phyloP scores from a whole-genome alignment of 2,329 filamentous ascomycete genomes.

The Biscogniauxia marginata region DNA sequence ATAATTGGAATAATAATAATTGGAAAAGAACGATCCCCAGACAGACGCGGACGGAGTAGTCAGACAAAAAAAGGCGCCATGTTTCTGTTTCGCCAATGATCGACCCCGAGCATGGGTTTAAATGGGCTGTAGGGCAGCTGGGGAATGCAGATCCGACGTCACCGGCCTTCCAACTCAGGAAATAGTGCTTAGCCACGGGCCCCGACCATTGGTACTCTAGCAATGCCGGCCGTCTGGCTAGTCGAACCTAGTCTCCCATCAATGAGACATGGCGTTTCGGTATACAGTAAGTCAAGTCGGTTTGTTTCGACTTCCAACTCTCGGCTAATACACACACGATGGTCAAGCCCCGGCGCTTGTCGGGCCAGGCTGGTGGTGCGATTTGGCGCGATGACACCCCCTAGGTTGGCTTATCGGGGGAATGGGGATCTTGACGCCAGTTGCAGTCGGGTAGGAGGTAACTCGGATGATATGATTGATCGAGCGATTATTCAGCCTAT shows the following conservation, averaged over 20 bases:
- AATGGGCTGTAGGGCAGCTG: constrained; percentile 7
- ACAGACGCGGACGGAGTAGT: too few relatives aligned
- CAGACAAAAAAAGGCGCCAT: neutral
- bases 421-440: constrained; percentile 7
- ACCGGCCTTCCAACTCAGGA: constrained; percentile 5
- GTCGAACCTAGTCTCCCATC: neutral
- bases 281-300: too few relatives aligned
- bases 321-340: too few relatives aligned
- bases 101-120: constrained; percentile 2
- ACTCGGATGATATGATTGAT: neutral
- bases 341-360: constrained; percentile 11
- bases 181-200: constrained; percentile 5
- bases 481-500: neutral
- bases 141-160: constrained; percentile 16
- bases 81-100: constrained; percentile 2
- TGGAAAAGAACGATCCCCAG: neutral
- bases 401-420: constrained; percentile 1
- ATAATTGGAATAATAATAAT: neutral
- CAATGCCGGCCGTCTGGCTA: neutral
- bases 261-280: too few relatives aligned
- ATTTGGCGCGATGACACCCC: constrained; percentile 15
- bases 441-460: too few relatives aligned
- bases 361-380: constrained; percentile 12
- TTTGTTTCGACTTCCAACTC: too few relatives aligned
- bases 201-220: constrained; percentile 4